Base-by-base conservation (phyloP, 2,329 filamentous ascomycete species). In the Penicillium sp. region DNA sequence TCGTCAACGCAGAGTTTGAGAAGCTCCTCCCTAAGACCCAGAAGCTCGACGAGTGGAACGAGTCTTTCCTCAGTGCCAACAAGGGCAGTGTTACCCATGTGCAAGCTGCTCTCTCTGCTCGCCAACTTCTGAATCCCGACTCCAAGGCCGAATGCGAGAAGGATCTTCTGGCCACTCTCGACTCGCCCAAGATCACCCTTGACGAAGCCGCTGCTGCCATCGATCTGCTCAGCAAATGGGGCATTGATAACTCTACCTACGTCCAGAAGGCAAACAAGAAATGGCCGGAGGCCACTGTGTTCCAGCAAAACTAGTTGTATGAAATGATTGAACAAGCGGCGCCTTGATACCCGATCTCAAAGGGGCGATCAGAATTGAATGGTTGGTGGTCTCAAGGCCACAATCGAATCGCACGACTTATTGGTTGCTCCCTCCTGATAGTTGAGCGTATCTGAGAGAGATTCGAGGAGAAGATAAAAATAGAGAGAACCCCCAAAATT, bases 1-100 rank as follows among this genome's bases (percentile, higher is more conserved):
- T 91, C 49, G 79, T 96, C 65, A 87, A 88, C 60, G 77, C 85
- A 2, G 87, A 88, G 63, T 90, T 93, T 66, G 85, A 84, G 37
- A 79, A 82, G 9, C 77, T 89, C 24, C 81, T 87, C 6, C 77
- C 84, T 10, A 83, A 84, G 33, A 76, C 78, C 39, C 75, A 81
- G 19, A 82, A 88, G 52, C 80, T 91, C 44, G 78, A 82, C 50
- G 80, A 85, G 64, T 85, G 83, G 77, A 94, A 93, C 74, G 80
- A 87, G 40, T 82, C 85, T 22, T 94, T 87, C 74, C 75, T 87
- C 18, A 73, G 82, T 43, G 81, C 83, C 65, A 83, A 94, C 78
- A 84, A 85, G 65, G 74, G 82, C 56, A 90, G 86, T 72, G 79
- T 85, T 6, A 64, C 79, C 16, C 86, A 91, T 69, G 79, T 88